These are phyloP conservation scores for Penicillium sp. DNA, from an alignment of 2,329 filamentous ascomycete species.

Conservation along the genomic window DNA sequence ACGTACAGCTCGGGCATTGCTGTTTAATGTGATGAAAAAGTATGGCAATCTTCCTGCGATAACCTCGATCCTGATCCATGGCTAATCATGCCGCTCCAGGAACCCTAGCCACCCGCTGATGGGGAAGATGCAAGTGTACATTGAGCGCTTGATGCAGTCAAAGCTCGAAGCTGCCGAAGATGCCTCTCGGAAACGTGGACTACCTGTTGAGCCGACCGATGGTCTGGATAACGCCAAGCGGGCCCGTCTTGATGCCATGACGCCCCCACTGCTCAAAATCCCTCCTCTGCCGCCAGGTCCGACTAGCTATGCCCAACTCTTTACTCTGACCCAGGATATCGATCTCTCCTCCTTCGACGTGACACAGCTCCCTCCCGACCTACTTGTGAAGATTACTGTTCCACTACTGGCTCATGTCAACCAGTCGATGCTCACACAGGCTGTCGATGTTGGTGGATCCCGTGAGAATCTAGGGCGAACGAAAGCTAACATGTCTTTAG, in stretches of 20 bases:
- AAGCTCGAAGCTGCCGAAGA: constrained; percentile 81
- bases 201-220: constrained; percentile 70
- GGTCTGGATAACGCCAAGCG: constrained; percentile 78
- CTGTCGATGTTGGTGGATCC: constrained; percentile 63
- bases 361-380: constrained; percentile 70
- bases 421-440: constrained; percentile 66
- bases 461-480: neutral
- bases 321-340: constrained; percentile 76
- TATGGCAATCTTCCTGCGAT: constrained; percentile 42
- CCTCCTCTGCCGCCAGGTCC: constrained; percentile 74
- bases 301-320: constrained; percentile 79
- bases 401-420: constrained; percentile 75
- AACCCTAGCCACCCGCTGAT: constrained; percentile 77
- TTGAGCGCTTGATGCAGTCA: constrained; percentile 78
- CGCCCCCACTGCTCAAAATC: constrained; percentile 55
- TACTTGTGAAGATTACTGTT: constrained; percentile 80
- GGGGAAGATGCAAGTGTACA: constrained; percentile 79
- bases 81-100: constrained; percentile 49
- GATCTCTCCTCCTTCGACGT: constrained; percentile 81
- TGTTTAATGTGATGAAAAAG: constrained; percentile 81
- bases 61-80: neutral
- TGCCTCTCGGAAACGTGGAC: constrained; percentile 70
- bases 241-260: constrained; percentile 65
- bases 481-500: constrained; percentile 28
- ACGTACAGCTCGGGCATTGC: constrained; percentile 80